Evolutionary conservation across 106 monocot species (phyloP).

Genomic region (Narthecium ossifragum): DNA sequence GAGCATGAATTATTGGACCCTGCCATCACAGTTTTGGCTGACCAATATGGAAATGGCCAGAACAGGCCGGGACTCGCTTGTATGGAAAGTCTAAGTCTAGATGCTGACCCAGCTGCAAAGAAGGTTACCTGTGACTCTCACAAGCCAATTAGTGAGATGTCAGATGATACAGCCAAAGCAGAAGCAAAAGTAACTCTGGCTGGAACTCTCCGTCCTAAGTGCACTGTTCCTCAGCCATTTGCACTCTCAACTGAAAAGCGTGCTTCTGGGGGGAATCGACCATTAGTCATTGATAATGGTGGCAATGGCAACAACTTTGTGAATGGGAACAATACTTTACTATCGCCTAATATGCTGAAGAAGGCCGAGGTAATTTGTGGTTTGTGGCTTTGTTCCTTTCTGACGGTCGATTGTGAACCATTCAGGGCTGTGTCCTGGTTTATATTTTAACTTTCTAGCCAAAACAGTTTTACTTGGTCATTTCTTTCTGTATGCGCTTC

Average conservation of each 20-base stretch:
- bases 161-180: conserved; percentile 8
- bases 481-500: neutral
- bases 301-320: conserved; percentile 17
- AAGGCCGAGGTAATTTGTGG: conserved; percentile 13
- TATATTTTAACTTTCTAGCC: no score
- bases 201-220: conserved; percentile 7
- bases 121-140: conserved; percentile 5
- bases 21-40: neutral
- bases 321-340: conserved; percentile 10
- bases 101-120: conserved; percentile 16
- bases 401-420: neutral
- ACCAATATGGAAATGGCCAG: conserved; percentile 14
- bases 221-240: conserved; percentile 25
- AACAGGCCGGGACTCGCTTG: conserved; percentile 7
- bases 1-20: neutral
- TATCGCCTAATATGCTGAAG: conserved; percentile 10
- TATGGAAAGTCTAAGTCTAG: conserved; percentile 8
- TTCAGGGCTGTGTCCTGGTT: neutral
- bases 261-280: conserved; percentile 10
- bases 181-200: conserved; percentile 4
- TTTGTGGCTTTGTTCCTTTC: neutral
- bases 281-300: conserved; percentile 12
- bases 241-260: conserved; percentile 34
- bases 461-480: neutral
- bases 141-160: conserved; percentile 7